Conservation (phyloP, 163 green algal genomes). For the Smithsoniella earleae region DNA sequence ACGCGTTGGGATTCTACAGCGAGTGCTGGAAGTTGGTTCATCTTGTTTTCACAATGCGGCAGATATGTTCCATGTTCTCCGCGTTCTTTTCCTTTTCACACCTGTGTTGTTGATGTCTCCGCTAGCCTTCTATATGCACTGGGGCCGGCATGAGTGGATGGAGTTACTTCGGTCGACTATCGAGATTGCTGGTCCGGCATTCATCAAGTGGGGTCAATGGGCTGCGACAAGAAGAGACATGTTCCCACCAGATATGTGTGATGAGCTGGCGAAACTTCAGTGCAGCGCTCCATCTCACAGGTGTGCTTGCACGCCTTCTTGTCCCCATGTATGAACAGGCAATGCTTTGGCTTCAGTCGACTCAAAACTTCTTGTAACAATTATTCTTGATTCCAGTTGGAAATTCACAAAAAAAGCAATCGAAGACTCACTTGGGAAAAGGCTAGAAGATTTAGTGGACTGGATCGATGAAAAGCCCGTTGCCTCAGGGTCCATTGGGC, state of each 20-base stretch:
- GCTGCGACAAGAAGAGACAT: conserved; percentile 75
- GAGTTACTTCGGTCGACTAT: conserved; percentile 48
- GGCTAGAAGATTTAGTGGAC: conserved; percentile 68
- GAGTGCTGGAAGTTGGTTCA: background rate
- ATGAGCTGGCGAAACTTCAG: conserved; percentile 62
- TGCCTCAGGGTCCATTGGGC: conserved; percentile 79
- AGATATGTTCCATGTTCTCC: conserved; percentile 5
- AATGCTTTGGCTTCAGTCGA: conserved; percentile 10
- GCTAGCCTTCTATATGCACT: conserved; percentile 39
- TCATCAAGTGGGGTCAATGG: conserved; percentile 95
- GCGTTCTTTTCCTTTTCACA: conserved; percentile 48
- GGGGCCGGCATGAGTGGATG: conserved; percentile 44
- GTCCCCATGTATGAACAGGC: no score
- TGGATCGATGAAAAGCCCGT: conserved; percentile 67
- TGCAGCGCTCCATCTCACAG: conserved; percentile 45
- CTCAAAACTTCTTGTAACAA: background rate
- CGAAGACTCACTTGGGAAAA: conserved; percentile 51
- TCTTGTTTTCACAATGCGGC: conserved; percentile 3
- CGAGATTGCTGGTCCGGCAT: conserved; percentile 52
- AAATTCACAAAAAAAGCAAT: conserved; percentile 48
- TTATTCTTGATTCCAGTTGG: conserved; percentile 18
- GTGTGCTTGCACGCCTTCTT: conserved; percentile 29
- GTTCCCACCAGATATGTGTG: conserved; percentile 77
- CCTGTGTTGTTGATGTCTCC: conserved; percentile 43
- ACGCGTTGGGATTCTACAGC: background rate